phyloP scores from a whole-genome alignment of 257 asterid species.

The Solanum chiquidenum region DNA sequence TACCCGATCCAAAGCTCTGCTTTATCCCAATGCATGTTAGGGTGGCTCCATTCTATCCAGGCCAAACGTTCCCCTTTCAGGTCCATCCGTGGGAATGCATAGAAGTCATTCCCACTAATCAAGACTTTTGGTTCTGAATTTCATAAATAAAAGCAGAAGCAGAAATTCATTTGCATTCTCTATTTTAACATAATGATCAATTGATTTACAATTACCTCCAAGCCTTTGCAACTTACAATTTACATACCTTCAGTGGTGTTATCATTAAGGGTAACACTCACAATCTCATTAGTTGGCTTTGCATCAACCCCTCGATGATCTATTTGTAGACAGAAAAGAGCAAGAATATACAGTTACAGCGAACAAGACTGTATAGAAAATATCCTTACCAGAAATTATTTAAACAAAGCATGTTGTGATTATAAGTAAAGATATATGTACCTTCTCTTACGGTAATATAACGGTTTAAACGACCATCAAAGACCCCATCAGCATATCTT shows the following conservation, averaged over 20 bases:
- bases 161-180: not conserved
- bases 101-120: constrained; percentile 1
- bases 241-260: not conserved
- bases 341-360: not conserved
- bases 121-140: not conserved
- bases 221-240: not conserved
- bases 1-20: not conserved
- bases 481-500: not conserved
- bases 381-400: not conserved
- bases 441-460: constrained; percentile 1
- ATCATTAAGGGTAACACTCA: not conserved
- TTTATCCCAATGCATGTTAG: not conserved
- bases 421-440: not conserved
- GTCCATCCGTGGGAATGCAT: not conserved
- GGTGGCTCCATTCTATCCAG: constrained; percentile 1
- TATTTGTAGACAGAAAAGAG: not conserved
- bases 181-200: not conserved
- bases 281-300: not conserved
- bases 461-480: not conserved
- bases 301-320: not conserved
- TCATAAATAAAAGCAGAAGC: not conserved
- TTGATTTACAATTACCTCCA: not conserved
- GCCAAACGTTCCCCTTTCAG: not conserved
- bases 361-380: not conserved
- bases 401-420: not conserved